Evolutionary conservation across 306 rosid genomes (phyloP).

Genomic region (Abrus precatorius): DNA sequence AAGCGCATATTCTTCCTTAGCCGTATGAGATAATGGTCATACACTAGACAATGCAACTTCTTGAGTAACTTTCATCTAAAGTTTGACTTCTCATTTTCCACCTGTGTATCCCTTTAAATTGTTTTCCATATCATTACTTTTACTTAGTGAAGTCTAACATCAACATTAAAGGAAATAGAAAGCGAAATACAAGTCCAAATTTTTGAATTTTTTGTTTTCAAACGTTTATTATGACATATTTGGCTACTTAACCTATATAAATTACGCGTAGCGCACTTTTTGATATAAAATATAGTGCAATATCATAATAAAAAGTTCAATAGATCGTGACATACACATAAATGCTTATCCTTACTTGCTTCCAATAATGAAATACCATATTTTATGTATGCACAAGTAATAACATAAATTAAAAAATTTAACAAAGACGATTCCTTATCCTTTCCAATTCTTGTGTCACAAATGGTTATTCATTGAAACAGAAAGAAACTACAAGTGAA

Average conservation of each 20-base stretch:
- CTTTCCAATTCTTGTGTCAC: slow-evolving; percentile 32
- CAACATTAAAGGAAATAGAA: not conserved
- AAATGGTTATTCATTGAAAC: slow-evolving; percentile 34
- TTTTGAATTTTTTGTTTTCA: not conserved
- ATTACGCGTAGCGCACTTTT: slow-evolving; percentile 15
- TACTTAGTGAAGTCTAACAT: not conserved
- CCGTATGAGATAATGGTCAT: not conserved
- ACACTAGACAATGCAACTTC: not conserved
- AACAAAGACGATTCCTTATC: slow-evolving; percentile 30
- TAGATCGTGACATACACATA: slow-evolving; percentile 4
- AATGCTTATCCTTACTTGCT: slow-evolving; percentile 37
- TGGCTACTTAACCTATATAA: slow-evolving; percentile 5
- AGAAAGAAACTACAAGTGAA: slow-evolving; percentile 38
- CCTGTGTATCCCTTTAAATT: not conserved
- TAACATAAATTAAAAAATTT: not conserved
- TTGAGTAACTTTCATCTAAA: not conserved
- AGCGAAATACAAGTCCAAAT: not conserved
- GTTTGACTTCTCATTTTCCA: not conserved
- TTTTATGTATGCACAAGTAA: not conserved
- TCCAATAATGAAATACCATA: slow-evolving; percentile 30
- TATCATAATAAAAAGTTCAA: slow-evolving; percentile 8
- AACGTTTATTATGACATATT: not conserved
- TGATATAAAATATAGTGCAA: slow-evolving; percentile 4
- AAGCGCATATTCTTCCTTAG: not conserved
- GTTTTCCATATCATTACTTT: slow-evolving; percentile 12